phyloP scores from a whole-genome alignment of 805 yeast genomes.

The Isabelozyma pseudorhagii region DNA sequence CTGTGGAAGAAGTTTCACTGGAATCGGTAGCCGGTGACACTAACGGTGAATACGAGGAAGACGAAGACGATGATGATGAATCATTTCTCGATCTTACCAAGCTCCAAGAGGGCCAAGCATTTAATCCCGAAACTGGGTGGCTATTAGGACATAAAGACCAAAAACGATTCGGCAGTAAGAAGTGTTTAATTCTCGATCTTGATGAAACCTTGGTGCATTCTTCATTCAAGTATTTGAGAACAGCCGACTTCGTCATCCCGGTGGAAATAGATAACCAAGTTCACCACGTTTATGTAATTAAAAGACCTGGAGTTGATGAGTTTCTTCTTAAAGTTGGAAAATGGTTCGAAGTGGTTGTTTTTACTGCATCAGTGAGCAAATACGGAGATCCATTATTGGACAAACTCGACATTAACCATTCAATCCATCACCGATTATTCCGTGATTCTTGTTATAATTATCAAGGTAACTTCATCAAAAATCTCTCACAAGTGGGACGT shows the following conservation, averaged over 20 bases:
- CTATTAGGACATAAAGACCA: constrained; percentile 57
- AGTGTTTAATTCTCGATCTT: constrained; percentile 86
- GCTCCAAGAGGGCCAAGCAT: constrained; percentile 70
- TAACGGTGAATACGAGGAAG: constrained; percentile 3
- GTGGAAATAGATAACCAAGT: constrained; percentile 92
- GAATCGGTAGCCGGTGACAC: constrained; percentile 4
- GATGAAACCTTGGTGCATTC: constrained; percentile 98
- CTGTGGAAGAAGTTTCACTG: background rate
- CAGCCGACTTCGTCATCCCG: constrained; percentile 95
- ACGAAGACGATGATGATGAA: constrained; percentile 15
- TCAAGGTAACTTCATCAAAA: constrained; percentile 93
- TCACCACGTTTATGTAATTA: constrained; percentile 93
- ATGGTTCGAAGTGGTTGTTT: constrained; percentile 90
- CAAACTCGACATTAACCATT: constrained; percentile 70
- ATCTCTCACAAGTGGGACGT: constrained; percentile 90
- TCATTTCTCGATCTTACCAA: constrained; percentile 53
- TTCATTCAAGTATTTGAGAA: constrained; percentile 83
- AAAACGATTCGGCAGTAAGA: constrained; percentile 53
- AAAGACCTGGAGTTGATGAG: constrained; percentile 97
- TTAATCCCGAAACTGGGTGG: constrained; percentile 58
- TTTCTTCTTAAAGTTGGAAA: constrained; percentile 80
- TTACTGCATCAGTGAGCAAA: constrained; percentile 92
- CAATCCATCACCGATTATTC: constrained; percentile 87
- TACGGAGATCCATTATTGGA: constrained; percentile 95
- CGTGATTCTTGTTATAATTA: constrained; percentile 92